Evolutionary conservation across 306 rosid genomes (phyloP).

Genomic region (Inga leiocalycina): DNA sequence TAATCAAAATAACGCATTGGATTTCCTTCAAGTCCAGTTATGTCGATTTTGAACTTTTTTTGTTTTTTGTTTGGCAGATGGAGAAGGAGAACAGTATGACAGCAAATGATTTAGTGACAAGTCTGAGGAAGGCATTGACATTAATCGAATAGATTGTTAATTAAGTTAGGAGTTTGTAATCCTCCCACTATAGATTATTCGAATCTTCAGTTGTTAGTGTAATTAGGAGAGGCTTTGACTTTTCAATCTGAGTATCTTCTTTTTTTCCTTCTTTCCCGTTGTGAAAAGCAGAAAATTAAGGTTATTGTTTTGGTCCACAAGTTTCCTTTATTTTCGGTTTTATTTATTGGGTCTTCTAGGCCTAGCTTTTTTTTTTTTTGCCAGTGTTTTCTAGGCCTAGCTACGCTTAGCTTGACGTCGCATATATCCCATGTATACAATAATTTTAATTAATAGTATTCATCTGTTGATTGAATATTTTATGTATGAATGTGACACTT

Average conservation of each 20-base stretch:
- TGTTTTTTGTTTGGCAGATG: slow-evolving; percentile 52
- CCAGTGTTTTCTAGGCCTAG: background rate
- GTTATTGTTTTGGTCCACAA: background rate
- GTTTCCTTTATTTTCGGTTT: background rate
- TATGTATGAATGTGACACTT: background rate
- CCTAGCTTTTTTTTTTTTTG: background rate
- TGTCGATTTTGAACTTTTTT: background rate
- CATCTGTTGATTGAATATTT: background rate
- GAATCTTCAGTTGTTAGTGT: background rate
- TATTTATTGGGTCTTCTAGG: background rate
- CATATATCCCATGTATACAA: background rate
- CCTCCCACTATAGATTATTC: slow-evolving; percentile 23
- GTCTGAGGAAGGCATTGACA: slow-evolving; percentile 51
- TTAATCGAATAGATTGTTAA: background rate
- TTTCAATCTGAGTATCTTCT: slow-evolving; percentile 21
- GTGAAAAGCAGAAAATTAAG: slow-evolving; percentile 3
- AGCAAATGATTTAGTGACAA: slow-evolving; percentile 55
- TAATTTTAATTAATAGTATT: background rate
- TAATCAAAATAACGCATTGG: background rate
- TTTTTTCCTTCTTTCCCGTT: slow-evolving; percentile 27
- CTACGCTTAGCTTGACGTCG: background rate
- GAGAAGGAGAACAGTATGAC: slow-evolving; percentile 52
- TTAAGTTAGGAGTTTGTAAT: background rate
- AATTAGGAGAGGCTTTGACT: slow-evolving; percentile 38
- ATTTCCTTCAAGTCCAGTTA: background rate